phyloP scores from a whole-genome alignment of 495 filamentous ascomycete genomes.

The Viridothelium virens region DNA sequence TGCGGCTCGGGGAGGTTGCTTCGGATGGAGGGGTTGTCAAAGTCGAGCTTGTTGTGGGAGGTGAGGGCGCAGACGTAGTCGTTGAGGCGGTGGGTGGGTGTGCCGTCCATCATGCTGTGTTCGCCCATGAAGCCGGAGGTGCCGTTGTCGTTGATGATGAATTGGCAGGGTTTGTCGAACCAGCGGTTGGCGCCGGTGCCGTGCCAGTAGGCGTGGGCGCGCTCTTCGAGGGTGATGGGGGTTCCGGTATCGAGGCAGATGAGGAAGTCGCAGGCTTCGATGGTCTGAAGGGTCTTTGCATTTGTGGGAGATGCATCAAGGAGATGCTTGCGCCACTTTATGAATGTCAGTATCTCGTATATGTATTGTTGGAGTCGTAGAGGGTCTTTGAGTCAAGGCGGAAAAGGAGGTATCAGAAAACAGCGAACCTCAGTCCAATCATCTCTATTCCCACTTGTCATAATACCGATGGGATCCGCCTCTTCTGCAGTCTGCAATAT shows the following conservation, averaged over 20 bases:
- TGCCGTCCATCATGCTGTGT: slow-evolving; percentile 99
- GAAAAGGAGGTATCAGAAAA: not conserved
- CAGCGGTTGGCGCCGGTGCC: slow-evolving; percentile 92
- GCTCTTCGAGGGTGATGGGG: slow-evolving; percentile 91
- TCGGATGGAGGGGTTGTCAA: slow-evolving; percentile 64
- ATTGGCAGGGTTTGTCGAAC: slow-evolving; percentile 98
- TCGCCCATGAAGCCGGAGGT: slow-evolving; percentile 97
- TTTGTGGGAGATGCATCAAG: slow-evolving; percentile 69
- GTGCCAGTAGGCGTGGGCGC: slow-evolving; percentile 95
- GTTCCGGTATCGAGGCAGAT: slow-evolving; percentile 90
- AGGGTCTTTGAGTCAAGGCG: not conserved
- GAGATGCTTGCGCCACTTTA: slow-evolving; percentile 56
- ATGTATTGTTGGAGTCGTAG: too few relatives aligned
- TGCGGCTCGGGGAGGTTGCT: slow-evolving; percentile 77
- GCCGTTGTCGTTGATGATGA: slow-evolving; percentile 97
- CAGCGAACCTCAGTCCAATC: slow-evolving; percentile 65
- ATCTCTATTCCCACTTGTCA: slow-evolving; percentile 90
- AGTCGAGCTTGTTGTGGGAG: slow-evolving; percentile 83
- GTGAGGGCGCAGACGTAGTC: slow-evolving; percentile 87
- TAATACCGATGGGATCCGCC: slow-evolving; percentile 66
- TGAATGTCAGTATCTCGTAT: slow-evolving; percentile 13
- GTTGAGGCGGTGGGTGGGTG: slow-evolving; percentile 90
- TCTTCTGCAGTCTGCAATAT: slow-evolving; percentile 72
- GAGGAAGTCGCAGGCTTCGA: slow-evolving; percentile 87
- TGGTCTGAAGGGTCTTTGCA: slow-evolving; percentile 62